Evolutionary conservation across 1,139 yeast genomes (phyloP).

Genomic region (Kodamaea ohmeri): DNA sequence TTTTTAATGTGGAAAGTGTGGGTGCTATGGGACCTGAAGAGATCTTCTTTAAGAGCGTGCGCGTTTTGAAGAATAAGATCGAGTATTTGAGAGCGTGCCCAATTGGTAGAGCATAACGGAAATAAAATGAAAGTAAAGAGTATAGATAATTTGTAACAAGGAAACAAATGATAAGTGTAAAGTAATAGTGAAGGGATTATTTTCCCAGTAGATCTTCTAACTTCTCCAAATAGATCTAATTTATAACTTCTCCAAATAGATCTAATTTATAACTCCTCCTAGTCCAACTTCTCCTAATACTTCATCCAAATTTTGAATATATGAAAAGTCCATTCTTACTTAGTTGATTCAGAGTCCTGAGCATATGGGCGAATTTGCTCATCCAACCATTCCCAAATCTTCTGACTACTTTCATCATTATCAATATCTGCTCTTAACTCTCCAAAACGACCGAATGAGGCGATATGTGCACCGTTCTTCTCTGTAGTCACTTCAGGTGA

Average conservation of each 20-base stretch:
- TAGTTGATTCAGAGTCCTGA: too few species aligned
- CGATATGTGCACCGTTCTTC: constrained; percentile 10
- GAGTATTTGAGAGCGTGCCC: constrained; percentile 78
- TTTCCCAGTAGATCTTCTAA: too few species aligned
- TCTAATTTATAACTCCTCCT: too few species aligned
- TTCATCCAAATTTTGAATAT: too few species aligned
- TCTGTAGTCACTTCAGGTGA: constrained; percentile 17
- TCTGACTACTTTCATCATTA: constrained; percentile 6
- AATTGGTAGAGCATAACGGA: constrained; percentile 52
- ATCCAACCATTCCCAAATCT: constrained; percentile 13
- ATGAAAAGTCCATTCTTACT: too few species aligned
- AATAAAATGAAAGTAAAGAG: not conserved
- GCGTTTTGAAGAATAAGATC: constrained; percentile 83
- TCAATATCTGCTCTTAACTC: constrained; percentile 10
- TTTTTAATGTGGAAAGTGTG: constrained; percentile 89
- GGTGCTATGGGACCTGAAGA: constrained; percentile 98
- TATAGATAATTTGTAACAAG: too few species aligned
- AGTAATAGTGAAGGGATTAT: too few species aligned
- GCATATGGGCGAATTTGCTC: too few species aligned
- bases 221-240: too few species aligned
- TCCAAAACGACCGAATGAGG: constrained; percentile 11
- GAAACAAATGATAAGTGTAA: too few species aligned
- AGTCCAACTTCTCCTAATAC: too few species aligned
- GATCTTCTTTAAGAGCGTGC: constrained; percentile 84
- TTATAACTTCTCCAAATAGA: too few species aligned